Conservation (phyloP, 768 basidiomycete species). For the Russula vinacea region DNA sequence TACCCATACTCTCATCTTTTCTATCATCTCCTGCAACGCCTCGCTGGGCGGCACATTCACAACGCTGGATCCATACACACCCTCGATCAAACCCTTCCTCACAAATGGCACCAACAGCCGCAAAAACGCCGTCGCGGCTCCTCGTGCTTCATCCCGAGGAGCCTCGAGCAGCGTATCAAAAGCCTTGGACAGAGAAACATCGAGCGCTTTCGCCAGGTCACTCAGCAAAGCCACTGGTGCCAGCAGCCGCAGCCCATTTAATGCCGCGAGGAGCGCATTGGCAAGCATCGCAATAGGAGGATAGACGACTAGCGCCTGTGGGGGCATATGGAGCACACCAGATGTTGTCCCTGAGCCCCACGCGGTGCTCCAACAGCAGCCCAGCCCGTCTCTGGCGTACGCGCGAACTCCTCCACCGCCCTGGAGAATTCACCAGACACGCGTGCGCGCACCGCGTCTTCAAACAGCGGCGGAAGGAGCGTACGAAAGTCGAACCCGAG, state of each 20-base stretch:
- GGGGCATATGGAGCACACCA: conserved; percentile 56
- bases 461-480: conserved; percentile 63
- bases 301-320: conserved; percentile 66
- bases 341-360: conserved; percentile 26
- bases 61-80: conserved; percentile 55
- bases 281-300: conserved; percentile 68
- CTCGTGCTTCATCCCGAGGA: conserved; percentile 33
- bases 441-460: conserved; percentile 55
- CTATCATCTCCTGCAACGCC: conserved; percentile 13
- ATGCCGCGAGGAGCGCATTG: conserved; percentile 67
- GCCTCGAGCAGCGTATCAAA: conserved; percentile 46
- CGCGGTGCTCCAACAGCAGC: conserved; percentile 28
- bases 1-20: conserved; percentile 17
- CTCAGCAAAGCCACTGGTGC: conserved; percentile 61
- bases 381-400: conserved; percentile 18
- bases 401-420: conserved; percentile 36
- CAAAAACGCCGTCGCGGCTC: conserved; percentile 55
- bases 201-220: conserved; percentile 50
- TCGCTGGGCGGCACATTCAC: conserved; percentile 8
- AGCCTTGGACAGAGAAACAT: conserved; percentile 47
- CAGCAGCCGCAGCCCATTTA: conserved; percentile 81
- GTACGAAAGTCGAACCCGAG: conserved; percentile 87
- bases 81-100: conserved; percentile 64
- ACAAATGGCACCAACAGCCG: conserved; percentile 67
- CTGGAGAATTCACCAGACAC: conserved; percentile 52